A percentile compares a stretch with the other conserved stretches of the same genome.
phyloP scores from a whole-genome alignment of 805 yeast genomes.

The Monosporozyma servazzii region DNA sequence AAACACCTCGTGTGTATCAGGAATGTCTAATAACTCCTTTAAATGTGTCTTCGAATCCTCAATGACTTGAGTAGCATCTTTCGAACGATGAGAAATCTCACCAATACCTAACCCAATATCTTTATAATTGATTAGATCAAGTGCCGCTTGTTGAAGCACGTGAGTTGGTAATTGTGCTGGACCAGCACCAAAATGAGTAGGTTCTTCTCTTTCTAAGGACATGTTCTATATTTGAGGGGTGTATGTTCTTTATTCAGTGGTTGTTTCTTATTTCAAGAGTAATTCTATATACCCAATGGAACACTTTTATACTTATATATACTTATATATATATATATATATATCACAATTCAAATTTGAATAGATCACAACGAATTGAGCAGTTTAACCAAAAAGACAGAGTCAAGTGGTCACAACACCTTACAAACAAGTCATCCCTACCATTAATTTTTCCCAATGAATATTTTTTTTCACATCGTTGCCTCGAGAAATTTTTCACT shows the following conservation, averaged over 20 bases:
- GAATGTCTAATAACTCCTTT: conserved; percentile 56
- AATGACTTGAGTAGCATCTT: conserved; percentile 68
- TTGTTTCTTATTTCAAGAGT: too few species aligned
- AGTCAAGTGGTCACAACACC: neutral
- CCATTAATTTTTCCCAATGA: neutral
- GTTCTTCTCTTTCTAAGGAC: conserved; percentile 51
- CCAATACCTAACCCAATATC: conserved; percentile 78
- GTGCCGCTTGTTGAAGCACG: conserved; percentile 82
- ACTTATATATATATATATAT: neutral
- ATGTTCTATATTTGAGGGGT: neutral
- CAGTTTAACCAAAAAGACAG: neutral
- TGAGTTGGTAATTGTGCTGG: conserved; percentile 85
- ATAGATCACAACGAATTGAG: neutral
- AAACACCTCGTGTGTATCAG: conserved; percentile 89
- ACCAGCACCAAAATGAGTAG: conserved; percentile 94
- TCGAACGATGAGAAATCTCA: conserved; percentile 92
- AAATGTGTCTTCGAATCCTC: conserved; percentile 66
- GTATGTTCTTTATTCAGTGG: too few species aligned
- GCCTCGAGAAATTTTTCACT: neutral
- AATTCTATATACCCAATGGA: too few species aligned
- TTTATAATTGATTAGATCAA: conserved; percentile 66
- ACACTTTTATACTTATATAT: too few species aligned
- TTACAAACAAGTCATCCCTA: neutral
- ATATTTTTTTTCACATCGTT: neutral
- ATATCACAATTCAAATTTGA: neutral